Conservation (phyloP, 768 basidiomycete genomes). For the Tubosaeta brunneosetosa region DNA sequence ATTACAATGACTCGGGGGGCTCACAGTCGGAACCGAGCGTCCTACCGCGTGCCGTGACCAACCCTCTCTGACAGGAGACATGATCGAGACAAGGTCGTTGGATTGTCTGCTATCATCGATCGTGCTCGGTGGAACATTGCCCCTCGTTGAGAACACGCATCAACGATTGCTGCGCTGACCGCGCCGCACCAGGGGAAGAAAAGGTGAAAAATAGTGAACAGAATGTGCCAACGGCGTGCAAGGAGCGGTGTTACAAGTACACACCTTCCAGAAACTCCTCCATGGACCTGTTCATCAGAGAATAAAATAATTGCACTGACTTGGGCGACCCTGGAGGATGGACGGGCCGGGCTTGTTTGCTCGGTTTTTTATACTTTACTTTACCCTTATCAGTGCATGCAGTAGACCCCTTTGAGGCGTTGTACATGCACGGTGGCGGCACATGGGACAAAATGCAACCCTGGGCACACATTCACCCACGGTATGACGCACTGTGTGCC, state of each 20-base stretch:
- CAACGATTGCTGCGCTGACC: slow-evolving; percentile 6
- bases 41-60: not conserved
- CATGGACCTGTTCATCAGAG: not conserved
- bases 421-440: slow-evolving; percentile 3
- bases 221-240: not conserved
- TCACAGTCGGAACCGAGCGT: slow-evolving; percentile 3
- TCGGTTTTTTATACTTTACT: not conserved
- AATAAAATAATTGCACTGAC: not conserved
- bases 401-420: not conserved
- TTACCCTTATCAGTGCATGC: slow-evolving; percentile 6
- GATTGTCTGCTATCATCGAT: slow-evolving; percentile 1
- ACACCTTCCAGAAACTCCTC: not conserved
- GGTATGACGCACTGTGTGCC: slow-evolving; percentile 17
- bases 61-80: not conserved
- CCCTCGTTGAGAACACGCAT: slow-evolving; percentile 28
- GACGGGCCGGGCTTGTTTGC: slow-evolving; percentile 2
- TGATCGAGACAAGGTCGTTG: slow-evolving; percentile 6
- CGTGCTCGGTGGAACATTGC: not conserved
- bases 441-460: slow-evolving; percentile 11
- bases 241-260: not conserved
- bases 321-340: slow-evolving; percentile 2
- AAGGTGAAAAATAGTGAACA: not conserved
- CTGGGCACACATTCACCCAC: slow-evolving; percentile 4
- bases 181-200: not conserved
- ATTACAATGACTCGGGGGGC: not conserved